A percentile compares a stretch with the other conserved stretches of the same genome.
phyloP scores from a whole-genome alignment of 352 stramenopile genomes.

The Phytopythium mirpurense region DNA sequence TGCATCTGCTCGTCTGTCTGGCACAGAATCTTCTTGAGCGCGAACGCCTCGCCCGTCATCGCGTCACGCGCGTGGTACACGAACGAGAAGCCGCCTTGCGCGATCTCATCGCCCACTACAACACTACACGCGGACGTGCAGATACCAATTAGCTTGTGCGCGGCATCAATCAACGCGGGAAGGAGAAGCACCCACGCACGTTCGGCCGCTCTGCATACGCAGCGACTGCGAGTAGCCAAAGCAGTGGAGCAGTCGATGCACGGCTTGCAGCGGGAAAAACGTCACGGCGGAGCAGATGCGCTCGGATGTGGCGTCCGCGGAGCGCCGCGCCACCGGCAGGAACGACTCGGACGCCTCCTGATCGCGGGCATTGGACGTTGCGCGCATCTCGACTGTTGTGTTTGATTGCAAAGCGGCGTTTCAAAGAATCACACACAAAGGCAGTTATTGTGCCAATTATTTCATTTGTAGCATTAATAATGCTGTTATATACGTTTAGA shows the following conservation, averaged over 20 bases:
- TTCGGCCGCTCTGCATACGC: conserved; percentile 68
- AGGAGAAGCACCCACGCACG: conserved; percentile 27
- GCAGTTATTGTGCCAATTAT: too few species aligned
- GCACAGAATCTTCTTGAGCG: conserved; percentile 88
- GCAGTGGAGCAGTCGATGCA: conserved; percentile 61
- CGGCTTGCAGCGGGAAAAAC: conserved; percentile 51
- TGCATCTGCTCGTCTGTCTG: conserved; percentile 80
- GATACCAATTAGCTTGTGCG: background rate
- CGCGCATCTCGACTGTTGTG: background rate
- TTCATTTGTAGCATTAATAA: too few species aligned
- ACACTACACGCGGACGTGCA: conserved; percentile 23
- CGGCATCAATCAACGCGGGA: too few species aligned
- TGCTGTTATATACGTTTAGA: too few species aligned
- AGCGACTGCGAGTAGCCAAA: conserved; percentile 65
- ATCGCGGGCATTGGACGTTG: background rate
- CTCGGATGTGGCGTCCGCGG: conserved; percentile 11
- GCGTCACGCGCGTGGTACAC: conserved; percentile 77
- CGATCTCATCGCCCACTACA: conserved; percentile 53
- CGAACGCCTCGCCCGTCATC: conserved; percentile 68
- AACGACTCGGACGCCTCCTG: conserved; percentile 29
- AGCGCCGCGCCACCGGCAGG: conserved; percentile 18
- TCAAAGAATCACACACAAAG: background rate
- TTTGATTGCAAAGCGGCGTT: background rate
- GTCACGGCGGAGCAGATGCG: conserved; percentile 56
- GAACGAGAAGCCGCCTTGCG: conserved; percentile 85